Conservation (phyloP, 2,329 filamentous ascomycete species). For the Didymella keratinophila region DNA sequence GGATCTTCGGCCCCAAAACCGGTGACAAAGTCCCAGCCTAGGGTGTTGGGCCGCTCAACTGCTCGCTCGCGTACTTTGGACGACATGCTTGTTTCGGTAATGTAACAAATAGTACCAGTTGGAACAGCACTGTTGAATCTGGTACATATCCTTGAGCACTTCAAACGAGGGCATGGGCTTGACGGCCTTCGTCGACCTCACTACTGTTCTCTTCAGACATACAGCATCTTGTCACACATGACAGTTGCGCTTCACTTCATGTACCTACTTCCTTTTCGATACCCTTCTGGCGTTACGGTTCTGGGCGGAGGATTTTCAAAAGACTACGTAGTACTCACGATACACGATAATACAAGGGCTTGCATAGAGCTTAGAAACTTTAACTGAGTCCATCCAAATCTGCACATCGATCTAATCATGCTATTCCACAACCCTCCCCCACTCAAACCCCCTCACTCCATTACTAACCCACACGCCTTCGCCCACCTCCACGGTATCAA, state of each 20-base stretch:
- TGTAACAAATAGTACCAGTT: background rate
- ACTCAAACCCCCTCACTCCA: constrained; percentile 77
- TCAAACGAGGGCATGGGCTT: background rate
- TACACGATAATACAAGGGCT: background rate
- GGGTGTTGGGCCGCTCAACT: background rate
- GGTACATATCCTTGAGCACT: background rate
- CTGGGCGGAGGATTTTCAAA: background rate
- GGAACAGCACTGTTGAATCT: too few relatives aligned
- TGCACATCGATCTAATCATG: too few relatives aligned
- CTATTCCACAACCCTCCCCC: constrained; percentile 42
- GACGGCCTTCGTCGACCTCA: background rate
- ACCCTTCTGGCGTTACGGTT: constrained; percentile 8
- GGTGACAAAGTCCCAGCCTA: constrained; percentile 1
- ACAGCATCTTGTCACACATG: background rate
- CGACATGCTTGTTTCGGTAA: background rate
- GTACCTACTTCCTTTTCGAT: constrained; percentile 20
- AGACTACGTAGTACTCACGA: background rate
- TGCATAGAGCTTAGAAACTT: background rate
- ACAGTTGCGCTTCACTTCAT: constrained; percentile 6
- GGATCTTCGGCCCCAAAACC: constrained; percentile 22
- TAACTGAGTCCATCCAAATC: too few relatives aligned
- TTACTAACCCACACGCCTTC: constrained; percentile 91
- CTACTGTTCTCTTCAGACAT: background rate
- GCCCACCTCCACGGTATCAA: constrained; percentile 68
- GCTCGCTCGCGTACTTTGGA: background rate